Evolutionary conservation across 2,329 filamentous ascomycete species (phyloP).

Genomic region (Phyllosticta ampelicida): DNA sequence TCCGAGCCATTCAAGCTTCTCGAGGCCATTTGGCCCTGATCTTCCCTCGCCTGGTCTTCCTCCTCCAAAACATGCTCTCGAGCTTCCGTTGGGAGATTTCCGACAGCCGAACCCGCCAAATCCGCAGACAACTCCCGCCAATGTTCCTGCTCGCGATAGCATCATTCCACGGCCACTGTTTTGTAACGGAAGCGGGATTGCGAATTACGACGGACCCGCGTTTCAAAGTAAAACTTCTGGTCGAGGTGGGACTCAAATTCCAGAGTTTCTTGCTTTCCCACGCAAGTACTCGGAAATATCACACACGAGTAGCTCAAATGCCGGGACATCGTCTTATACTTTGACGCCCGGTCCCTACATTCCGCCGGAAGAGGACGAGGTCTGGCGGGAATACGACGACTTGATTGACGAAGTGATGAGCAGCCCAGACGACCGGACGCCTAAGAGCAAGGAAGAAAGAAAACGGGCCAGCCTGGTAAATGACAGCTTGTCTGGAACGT

Average conservation of each 20-base stretch:
- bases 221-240: neutral
- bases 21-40: conserved; percentile 57
- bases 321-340: conserved; percentile 48
- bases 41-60: conserved; percentile 28
- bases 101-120: conserved; percentile 1
- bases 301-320: conserved; percentile 52
- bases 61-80: neutral
- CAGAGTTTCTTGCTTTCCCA: conserved; percentile 64
- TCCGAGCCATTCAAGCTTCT: conserved; percentile 70
- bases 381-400: conserved; percentile 93
- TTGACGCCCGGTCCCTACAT: conserved; percentile 52
- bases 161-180: conserved; percentile 3
- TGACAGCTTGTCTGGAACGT: neutral
- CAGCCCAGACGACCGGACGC: neutral
- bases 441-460: neutral
- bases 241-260: conserved; percentile 1
- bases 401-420: conserved; percentile 59
- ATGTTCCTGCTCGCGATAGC: neutral
- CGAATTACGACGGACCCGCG: neutral
- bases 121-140: neutral
- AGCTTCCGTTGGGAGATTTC: conserved; percentile 13
- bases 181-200: neutral
- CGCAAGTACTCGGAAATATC: conserved; percentile 61
- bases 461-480: neutral
- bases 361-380: conserved; percentile 66